Conservation (phyloP, 345 rosid species). For the Populus alba region DNA sequence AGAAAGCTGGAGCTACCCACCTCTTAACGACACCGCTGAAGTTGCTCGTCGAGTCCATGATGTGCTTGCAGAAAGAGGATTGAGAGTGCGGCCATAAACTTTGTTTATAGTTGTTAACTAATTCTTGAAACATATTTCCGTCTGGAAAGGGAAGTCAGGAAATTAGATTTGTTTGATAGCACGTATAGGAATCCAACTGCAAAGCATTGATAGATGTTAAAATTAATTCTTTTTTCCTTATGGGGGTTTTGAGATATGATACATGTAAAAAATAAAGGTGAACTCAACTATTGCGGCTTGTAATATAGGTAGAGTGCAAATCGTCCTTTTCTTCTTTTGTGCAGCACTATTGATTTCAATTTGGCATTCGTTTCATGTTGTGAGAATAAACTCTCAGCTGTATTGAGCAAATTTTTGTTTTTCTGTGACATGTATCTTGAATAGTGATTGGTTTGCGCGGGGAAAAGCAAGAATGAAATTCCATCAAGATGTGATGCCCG, state of each 20-base stretch:
- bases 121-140: conserved; percentile 11
- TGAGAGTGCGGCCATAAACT: conserved; percentile 61
- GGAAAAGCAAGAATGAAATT: not conserved
- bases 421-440: not conserved
- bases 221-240: conserved; percentile 8
- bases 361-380: not conserved
- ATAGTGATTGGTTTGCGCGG: not conserved
- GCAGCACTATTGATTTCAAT: not conserved
- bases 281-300: conserved; percentile 31
- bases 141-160: not conserved
- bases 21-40: conserved; percentile 81
- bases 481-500: not conserved
- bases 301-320: conserved; percentile 29
- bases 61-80: conserved; percentile 76
- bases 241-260: conserved; percentile 7
- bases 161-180: conserved; percentile 11
- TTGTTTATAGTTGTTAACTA: conserved; percentile 28
- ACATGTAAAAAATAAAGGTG: conserved; percentile 29
- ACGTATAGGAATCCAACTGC: conserved; percentile 14
- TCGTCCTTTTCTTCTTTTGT: not conserved
- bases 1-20: conserved; percentile 96
- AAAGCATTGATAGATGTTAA: conserved; percentile 8
- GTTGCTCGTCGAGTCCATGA: conserved; percentile 68
- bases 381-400: not conserved
- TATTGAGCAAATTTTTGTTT: not conserved